A percentile compares a stretch with the other conserved stretches of the same genome.
These are phyloP conservation scores for Solanum arcanum DNA, from an alignment of 257 asterid species.

Conservation along the genomic window DNA sequence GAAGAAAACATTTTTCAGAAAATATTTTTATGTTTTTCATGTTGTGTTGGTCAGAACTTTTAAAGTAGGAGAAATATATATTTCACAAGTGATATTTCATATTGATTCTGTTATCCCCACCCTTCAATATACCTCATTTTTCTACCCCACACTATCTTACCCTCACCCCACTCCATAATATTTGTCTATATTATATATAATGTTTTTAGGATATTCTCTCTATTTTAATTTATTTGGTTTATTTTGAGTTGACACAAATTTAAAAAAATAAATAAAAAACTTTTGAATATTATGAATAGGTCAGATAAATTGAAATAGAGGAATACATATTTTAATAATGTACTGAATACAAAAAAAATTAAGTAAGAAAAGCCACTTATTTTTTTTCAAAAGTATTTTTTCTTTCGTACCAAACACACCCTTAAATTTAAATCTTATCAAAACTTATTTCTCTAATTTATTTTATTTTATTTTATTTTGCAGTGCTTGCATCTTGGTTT, in stretches of 20 bases:
- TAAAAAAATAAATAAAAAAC: not conserved
- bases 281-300: no score
- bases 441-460: not conserved
- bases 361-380: no score
- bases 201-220: no score
- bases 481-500: constrained; percentile 85
- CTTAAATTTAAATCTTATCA: not conserved
- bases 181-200: no score
- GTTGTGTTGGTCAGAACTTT: not conserved
- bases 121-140: no score
- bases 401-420: not conserved
- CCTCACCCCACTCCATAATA: no score
- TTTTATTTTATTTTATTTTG: not conserved
- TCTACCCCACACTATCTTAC: no score
- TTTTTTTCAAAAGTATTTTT: not conserved
- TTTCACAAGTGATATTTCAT: no score
- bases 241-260: not conserved
- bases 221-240: not conserved
- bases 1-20: not conserved
- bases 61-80: no score
- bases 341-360: no score
- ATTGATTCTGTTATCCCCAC: fast-evolving
- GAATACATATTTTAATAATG: no score
- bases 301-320: no score
- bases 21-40: not conserved